Percentiles rank a stretch among this genome's conserved stretches.
These are phyloP conservation scores for Evernia prunastri DNA, from an alignment of 495 filamentous ascomycete species.

Conservation along the genomic window DNA sequence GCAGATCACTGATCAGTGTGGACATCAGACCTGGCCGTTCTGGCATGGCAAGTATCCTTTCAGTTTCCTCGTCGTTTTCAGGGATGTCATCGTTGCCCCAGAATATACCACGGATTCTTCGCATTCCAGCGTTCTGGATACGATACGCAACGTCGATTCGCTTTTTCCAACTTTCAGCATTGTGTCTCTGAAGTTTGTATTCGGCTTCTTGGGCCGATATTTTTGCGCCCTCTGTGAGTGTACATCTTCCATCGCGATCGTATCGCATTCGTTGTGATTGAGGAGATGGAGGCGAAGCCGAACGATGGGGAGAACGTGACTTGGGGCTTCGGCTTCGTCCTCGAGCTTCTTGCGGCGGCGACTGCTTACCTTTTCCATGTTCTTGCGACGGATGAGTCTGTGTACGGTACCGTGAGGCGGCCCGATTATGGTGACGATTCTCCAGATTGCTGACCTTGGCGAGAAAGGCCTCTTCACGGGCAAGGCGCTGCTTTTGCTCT, in stretches of 20 bases:
- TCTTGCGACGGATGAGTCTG: conserved; percentile 41
- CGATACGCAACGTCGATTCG: conserved; percentile 73
- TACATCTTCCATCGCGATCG: conserved; percentile 65
- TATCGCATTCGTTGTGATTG: conserved; percentile 59
- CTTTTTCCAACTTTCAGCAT: conserved; percentile 86
- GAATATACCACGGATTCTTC: conserved; percentile 71
- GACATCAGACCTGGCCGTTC: conserved; percentile 81
- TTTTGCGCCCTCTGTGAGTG: conserved; percentile 60
- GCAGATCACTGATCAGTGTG: conserved; percentile 73
- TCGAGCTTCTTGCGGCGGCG: conserved; percentile 16
- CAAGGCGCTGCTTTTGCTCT: conserved; percentile 82
- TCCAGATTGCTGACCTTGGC: conserved; percentile 79
- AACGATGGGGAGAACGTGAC: conserved; percentile 32
- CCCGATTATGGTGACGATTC: conserved; percentile 54
- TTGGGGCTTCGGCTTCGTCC: conserved; percentile 33
- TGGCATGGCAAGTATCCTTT: conserved; percentile 80
- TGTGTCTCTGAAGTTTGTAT: conserved; percentile 67
- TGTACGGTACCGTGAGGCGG: conserved; percentile 44
- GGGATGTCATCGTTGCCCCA: conserved; percentile 78
- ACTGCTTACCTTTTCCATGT: conserved; percentile 45
- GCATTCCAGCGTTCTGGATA: conserved; percentile 64
- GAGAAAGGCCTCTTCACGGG: conserved; percentile 81
- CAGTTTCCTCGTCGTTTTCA: conserved; percentile 71
- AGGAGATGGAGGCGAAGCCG: conserved; percentile 17
- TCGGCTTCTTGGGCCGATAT: conserved; percentile 68